These are phyloP conservation scores for Aspergillus sp. DNA, from an alignment of 2,329 filamentous ascomycete genomes.

Conservation along the genomic window DNA sequence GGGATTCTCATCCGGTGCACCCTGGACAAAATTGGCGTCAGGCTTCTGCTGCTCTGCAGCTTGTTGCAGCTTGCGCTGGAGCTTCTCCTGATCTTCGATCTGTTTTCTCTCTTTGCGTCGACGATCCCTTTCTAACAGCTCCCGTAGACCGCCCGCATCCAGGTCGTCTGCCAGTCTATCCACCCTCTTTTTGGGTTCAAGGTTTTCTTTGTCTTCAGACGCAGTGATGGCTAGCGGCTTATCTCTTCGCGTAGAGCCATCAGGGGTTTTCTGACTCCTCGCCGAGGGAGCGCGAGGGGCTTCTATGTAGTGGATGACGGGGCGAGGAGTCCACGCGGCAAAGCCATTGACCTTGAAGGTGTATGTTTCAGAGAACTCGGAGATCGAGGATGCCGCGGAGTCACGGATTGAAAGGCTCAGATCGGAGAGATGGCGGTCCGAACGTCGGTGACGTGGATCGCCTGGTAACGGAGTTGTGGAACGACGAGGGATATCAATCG, in stretches of 20 bases:
- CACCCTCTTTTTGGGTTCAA: conserved; percentile 62
- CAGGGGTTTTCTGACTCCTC: conserved; percentile 46
- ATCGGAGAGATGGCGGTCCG: conserved; percentile 66
- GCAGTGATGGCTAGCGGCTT: conserved; percentile 55
- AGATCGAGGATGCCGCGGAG: conserved; percentile 74
- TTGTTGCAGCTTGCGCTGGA: conserved; percentile 48
- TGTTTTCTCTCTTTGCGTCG: conserved; percentile 75
- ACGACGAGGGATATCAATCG: conserved; percentile 61
- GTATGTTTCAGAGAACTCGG: conserved; percentile 69
- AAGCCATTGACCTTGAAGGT: conserved; percentile 79
- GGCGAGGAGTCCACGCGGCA: conserved; percentile 79
- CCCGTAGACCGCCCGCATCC: conserved; percentile 77
- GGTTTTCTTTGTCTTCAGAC: conserved; percentile 59
- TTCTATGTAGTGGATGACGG: conserved; percentile 73
- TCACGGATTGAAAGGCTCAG: conserved; percentile 71
- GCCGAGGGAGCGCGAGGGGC: conserved; percentile 58
- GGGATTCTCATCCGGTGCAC: conserved; percentile 6
- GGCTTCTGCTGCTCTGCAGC: conserved; percentile 57
- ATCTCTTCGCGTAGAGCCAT: conserved; percentile 52
- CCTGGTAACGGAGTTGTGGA: conserved; percentile 57
- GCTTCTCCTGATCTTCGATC: conserved; percentile 65
- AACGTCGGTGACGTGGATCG: conserved; percentile 46
- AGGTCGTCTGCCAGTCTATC: conserved; percentile 78
- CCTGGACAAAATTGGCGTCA: conserved; percentile 47
- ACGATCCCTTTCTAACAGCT: conserved; percentile 86